phyloP scores from a whole-genome alignment of 495 filamentous ascomycete genomes.

The Penicillium herquei region DNA sequence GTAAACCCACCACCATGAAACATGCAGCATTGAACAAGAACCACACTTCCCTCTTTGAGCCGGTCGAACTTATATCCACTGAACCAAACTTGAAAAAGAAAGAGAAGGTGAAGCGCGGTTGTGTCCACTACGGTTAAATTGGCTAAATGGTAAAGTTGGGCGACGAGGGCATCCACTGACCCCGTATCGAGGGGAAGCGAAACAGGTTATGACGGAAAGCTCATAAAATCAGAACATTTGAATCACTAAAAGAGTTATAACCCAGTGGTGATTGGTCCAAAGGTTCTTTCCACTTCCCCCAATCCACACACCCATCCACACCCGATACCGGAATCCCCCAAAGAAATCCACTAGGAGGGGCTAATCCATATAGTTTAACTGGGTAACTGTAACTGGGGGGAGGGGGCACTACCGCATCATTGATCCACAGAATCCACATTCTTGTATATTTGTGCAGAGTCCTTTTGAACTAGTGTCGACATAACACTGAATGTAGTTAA shows the following conservation, averaged over 20 bases:
- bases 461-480: not conserved
- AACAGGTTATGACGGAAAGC: conserved; percentile 3
- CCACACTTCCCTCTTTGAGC: not conserved
- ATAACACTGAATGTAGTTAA: conserved; percentile 11
- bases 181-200: not conserved
- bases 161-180: not conserved
- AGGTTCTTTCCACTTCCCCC: not conserved
- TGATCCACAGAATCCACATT: conserved; percentile 17
- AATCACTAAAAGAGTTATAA: not conserved
- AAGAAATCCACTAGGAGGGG: conserved; percentile 1
- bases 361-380: conserved; percentile 8
- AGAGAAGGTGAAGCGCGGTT: not conserved
- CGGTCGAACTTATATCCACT: not conserved
- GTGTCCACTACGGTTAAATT: conserved; percentile 3
- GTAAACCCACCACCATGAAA: conserved; percentile 1
- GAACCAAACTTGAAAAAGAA: not conserved
- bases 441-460: conserved; percentile 22
- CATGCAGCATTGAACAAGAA: not conserved
- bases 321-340: conserved; percentile 24
- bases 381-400: not conserved
- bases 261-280: conserved; percentile 11
- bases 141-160: conserved; percentile 5
- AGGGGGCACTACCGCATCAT: conserved; percentile 1
- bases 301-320: conserved; percentile 6
- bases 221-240: not conserved